Evolutionary conservation across 805 yeast species (phyloP), one percentile per base, ranked within the genome.

Genomic region (Candida yuanshanica): DNA sequence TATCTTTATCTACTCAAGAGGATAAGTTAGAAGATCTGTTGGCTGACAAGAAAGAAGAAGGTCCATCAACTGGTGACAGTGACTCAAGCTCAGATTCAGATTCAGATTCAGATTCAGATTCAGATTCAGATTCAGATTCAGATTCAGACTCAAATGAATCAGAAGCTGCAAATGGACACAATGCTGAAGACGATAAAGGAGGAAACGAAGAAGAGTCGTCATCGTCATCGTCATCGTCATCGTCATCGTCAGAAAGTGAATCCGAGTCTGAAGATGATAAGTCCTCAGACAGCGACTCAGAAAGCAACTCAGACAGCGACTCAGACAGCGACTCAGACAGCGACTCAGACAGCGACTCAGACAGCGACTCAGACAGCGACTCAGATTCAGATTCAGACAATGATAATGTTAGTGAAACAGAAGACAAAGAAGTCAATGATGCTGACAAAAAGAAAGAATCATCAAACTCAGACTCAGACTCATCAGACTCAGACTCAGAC

Each of bases 231-330:
- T 38, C 46, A 17, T 20, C 13, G 2, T 31, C 36, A 4, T 42
- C 37, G 3, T 37, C 46, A 20, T 13, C 33, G 17, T 38, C 48
- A 35, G 36, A 32, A 20, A 52, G 61, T 18, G 60, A 43, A 18
- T 52, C 63, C 14, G 50, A 44, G 27, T 53, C 60, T 24, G 36
- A n/a, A n/a, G n/a, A n/a, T n/a, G 32, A n/a, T 37, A 42, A 8
- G 51, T 44, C 48, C 35, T 47, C 50, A 35, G 44, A 41, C 45
- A 44, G 51, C 20, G 53, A 43, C 44, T 53, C 23, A 18, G n/a
- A n/a, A n/a, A 32, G 35, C 14, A 52, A 50, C 38, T 54, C 62
- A n/a, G n/a, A n/a, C 29, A 52, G 46, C 42, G 20, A 12, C 29
- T 44, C 50, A 17, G 44, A 40, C 16, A 40, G 45, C 29, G 47